Base-by-base conservation (phyloP, 2,329 filamentous ascomycete genomes). In the Helicocarpus griseus region DNA sequence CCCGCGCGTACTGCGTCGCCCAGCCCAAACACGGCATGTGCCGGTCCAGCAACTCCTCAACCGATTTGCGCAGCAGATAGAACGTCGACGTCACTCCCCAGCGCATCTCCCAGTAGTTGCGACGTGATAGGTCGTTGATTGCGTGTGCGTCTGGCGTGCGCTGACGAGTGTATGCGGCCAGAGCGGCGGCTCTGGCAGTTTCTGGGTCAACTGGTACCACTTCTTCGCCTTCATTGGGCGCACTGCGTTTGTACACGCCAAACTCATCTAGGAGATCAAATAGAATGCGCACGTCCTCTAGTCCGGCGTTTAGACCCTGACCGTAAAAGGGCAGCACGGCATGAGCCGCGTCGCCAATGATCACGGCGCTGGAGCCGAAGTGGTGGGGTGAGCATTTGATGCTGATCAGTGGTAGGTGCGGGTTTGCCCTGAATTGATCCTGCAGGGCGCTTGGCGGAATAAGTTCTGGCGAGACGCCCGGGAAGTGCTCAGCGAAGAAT, bases 241-340 rank as follows among this genome's bases (percentile, higher is more conserved):
- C 60, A 33, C 66, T 44, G 2, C 41, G 26, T 24, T 63, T 56
- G 49, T 71, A 72, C 9, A 71, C 68, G 1, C 76, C 72, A 58
- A 89, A 76, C 58, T 80, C 79, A 69, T 96, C 90, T 1, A 97
- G 75, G 40, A 86, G 77, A 0, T 83, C 81, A 69, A 95, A 98
- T 1, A 98, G 79, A 4, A 95, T 83, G 6, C 86, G 83, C 11
- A 98, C 89, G 61, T 96, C 91, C 71, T 98, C 93, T 39, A 98
- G 80, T 0, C 93, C 93, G 0, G 93, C 87, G 63, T 98, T 98
- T 83, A 98, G 94, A 35, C 93, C 93, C 68, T 98, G 93, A 0
- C 93, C 93, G 67, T 97, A 98, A 69, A 98, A 98, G 0, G 93
- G 93, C 0, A 98, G 89, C 84, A 98, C 96, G 52, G 94, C 93